Base-by-base conservation (phyloP, 2,329 filamentous ascomycete genomes). In the Myotisia sp. region DNA sequence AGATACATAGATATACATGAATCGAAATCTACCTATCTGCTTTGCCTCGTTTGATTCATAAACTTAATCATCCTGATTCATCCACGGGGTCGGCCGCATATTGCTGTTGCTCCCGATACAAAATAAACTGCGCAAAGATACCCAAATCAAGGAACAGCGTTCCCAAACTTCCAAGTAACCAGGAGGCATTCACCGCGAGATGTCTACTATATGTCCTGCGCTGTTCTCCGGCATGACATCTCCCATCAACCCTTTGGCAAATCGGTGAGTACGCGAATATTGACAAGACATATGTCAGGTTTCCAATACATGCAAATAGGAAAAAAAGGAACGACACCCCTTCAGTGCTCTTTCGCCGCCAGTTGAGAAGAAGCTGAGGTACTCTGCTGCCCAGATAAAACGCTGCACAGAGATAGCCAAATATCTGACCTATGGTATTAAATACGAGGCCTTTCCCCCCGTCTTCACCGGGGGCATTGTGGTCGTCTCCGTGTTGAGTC, bases 241-340 rank as follows among this genome's bases (percentile, higher is more conserved):
- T 49, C 16, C 41, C 47, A 8, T 26, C 13, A 13, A 32, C 49
- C 38, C 44, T 59, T 46, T 17, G 37, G 45, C 83, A 92, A 19
- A 70, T 63, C 0, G 86, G 83, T 39, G 86, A 82, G 50, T 85
- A 95, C 1, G 85, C 86, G 43, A 95, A 69, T 46, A 98, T 95
- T 23, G 79, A 86, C 23, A 93, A 63, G 12, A 94, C 86, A 50
- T 92, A 95, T 0, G 86, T 94, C 44, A 93, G 57, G 54, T 98
- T 98, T 2, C 90, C 90, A 4, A 95, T 73, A 52, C 87, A 95
- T 3, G 90, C 90, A 54, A 98, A 95, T 14, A 95, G 65, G 63
- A 95, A 95, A 60, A 95, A 98, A 7, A 95, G 69, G 61, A 94
- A 76, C 44, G 81, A 87, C 13, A 98, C 78, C 3, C 90, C 90